These are phyloP conservation scores for Diaporthe humulicola DNA, from an alignment of 2,329 filamentous ascomycete genomes.

Conservation along the genomic window DNA sequence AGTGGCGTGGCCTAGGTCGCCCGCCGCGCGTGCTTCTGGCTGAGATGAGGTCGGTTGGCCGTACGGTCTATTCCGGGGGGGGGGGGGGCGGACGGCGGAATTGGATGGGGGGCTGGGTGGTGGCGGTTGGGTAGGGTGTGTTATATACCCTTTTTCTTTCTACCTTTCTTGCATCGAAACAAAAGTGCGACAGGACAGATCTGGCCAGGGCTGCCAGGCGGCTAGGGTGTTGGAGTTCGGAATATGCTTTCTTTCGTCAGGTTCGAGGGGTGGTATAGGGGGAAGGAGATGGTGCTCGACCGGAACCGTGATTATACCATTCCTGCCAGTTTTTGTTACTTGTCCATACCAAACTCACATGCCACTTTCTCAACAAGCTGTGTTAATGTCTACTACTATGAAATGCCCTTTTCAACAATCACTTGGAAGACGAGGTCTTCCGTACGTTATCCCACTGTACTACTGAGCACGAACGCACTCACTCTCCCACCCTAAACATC, in stretches of 20 bases:
- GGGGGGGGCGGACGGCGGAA: not conserved
- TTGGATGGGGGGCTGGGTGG: not conserved
- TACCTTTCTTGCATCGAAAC: constrained; percentile 19
- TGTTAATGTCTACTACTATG: not conserved
- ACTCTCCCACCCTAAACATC: not conserved
- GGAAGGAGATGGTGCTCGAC: not conserved
- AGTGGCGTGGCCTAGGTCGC: constrained; percentile 31
- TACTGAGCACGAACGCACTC: not conserved
- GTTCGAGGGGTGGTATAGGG: not conserved
- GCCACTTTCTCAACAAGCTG: not conserved
- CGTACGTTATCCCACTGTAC: not conserved
- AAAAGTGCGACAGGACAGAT: constrained; percentile 11
- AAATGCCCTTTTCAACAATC: not conserved
- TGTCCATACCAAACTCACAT: not conserved
- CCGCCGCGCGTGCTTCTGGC: not conserved
- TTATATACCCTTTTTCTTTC: not conserved
- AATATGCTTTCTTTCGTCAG: not conserved
- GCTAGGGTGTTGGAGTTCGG: constrained; percentile 15
- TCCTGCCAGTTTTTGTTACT: not conserved
- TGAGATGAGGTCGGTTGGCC: not conserved
- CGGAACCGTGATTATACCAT: constrained; percentile 16
- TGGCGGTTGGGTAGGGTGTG: not conserved
- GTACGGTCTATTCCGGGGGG: not conserved
- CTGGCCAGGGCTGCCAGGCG: not conserved
- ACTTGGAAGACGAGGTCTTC: not conserved